Evolutionary conservation across 1,139 yeast species (phyloP), one percentile per base, ranked within the genome.

Genomic region (Scheffersomyces illinoinensis): DNA sequence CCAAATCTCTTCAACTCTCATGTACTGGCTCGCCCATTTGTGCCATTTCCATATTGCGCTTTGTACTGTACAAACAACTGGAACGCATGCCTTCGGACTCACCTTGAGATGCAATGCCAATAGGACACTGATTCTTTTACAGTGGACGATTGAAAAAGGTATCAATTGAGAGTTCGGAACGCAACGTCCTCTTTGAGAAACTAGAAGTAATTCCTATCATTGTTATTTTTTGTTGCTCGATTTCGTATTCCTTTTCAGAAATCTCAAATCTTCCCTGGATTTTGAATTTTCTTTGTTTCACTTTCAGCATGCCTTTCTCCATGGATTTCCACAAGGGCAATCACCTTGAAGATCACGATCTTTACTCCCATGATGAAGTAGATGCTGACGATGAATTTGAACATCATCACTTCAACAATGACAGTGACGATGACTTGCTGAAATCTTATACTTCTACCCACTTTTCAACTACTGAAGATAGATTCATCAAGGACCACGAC

Each of bases 401-500:
- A 26, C 63, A 58, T 26, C 63, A 58, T 52, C 61, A 62, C 53
- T 62, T 61, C 58, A 64, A 62, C 51, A 61, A 57, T 52, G 69
- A 66, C 14, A 68, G 69, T 55, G 79, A 76, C 53, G 75, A 71
- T 14, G 59, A 62, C 26, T 64, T 76, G 47, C 66, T 79, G 21
- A 70, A 69, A 55, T 74, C 81, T 1, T 70, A 68, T 63, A 76
- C 71, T 57, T 78, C 85, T n/a, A 79, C 89, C 1, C 88, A 86
- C 68, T 88, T 78, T 67, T 86, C 93, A 0, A 81, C 88, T 59
- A 84, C 87, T 2, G 93, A 91, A 66, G 96, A 90, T 66, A 82
- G 81, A 67, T 79, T 82, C 67, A 78, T 88, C 67, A 85, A 84
- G 69, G 92, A 88, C 59, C 87, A 89, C 61, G 93, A 89, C 64